Percentiles rank a stretch among this genome's conserved stretches.
phyloP scores from a whole-genome alignment of 129 eudicot species.

The Rutidosis leptorrhynchoides region DNA sequence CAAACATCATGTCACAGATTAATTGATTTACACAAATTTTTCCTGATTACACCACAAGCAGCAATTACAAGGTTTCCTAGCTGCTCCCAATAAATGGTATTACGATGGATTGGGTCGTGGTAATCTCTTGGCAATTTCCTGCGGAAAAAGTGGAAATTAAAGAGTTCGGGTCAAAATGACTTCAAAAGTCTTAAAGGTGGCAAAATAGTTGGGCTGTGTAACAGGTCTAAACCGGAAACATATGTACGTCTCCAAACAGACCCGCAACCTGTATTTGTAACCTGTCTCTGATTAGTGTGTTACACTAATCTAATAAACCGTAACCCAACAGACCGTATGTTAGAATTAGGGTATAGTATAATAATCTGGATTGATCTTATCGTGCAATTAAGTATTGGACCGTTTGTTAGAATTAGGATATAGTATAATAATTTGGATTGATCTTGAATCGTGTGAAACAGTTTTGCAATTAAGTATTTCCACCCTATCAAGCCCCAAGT shows the following conservation, averaged over 20 bases:
- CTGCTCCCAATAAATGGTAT: slow-evolving; percentile 16
- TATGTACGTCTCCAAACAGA: neutral
- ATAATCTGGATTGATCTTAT: too few species aligned
- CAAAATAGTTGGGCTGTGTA: neutral
- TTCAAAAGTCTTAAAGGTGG: neutral
- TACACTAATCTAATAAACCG: neutral
- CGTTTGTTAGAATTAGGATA: too few species aligned
- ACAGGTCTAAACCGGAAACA: neutral
- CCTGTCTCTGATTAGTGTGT: neutral
- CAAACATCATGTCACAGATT: slow-evolving; percentile 29
- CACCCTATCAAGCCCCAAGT: too few species aligned
- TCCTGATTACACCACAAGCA: slow-evolving; percentile 21
- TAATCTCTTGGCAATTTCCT: slow-evolving; percentile 90
- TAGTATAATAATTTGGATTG: too few species aligned
- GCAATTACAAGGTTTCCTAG: slow-evolving; percentile 4
- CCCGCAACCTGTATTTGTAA: too few species aligned
- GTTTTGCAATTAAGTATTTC: too few species aligned
- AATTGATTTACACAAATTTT: slow-evolving; percentile 28
- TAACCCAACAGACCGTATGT: neutral
- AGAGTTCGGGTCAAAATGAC: neutral
- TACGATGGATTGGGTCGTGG: slow-evolving; percentile 63
- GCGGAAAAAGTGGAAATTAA: slow-evolving; percentile 1
- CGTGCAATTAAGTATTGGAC: too few species aligned
- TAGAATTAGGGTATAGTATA: too few species aligned
- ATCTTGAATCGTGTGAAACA: too few species aligned